These are phyloP conservation scores for Rosa chinensis DNA, from an alignment of 306 rosid species.

Conservation along the genomic window DNA sequence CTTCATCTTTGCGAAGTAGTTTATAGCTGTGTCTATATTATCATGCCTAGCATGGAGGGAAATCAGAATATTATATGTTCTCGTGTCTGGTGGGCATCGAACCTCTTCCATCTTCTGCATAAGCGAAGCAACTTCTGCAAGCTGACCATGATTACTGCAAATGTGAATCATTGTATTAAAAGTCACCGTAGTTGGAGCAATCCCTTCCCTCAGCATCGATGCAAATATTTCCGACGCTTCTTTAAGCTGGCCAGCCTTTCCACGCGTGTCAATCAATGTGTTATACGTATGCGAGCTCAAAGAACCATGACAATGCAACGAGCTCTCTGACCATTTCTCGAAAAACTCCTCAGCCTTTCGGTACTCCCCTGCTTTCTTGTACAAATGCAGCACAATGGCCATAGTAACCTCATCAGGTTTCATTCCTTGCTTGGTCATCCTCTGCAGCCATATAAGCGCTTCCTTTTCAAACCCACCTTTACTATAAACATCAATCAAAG, in stretches of 20 bases:
- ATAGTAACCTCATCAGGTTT: slow-evolving; percentile 92
- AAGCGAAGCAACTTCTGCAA: no score
- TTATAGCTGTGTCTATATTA: no score
- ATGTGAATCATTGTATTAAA: slow-evolving; percentile 84
- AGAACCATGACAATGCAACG: slow-evolving; percentile 25
- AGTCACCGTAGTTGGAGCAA: slow-evolving; percentile 69
- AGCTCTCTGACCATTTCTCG: slow-evolving; percentile 59
- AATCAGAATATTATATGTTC: no score
- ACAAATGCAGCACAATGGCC: slow-evolving; percentile 88
- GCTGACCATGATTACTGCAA: no score
- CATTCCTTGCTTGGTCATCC: slow-evolving; percentile 70
- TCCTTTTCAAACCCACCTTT: slow-evolving; percentile 74
- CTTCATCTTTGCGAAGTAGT: no score
- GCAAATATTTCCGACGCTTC: slow-evolving; percentile 65
- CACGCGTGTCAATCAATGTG: slow-evolving; percentile 67
- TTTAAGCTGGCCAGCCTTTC: slow-evolving; percentile 65
- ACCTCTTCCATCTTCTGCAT: no score
- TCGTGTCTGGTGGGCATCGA: no score
- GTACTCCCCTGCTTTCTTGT: slow-evolving; percentile 81
- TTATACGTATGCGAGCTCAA: slow-evolving; percentile 63
- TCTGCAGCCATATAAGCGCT: slow-evolving; percentile 75
- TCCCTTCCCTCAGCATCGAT: slow-evolving; percentile 76
- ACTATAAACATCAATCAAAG: slow-evolving; percentile 82
- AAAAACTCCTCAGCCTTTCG: slow-evolving; percentile 77
- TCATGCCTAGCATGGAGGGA: no score